These are phyloP conservation scores for Physcomitrium patens DNA, from an alignment of 225 moss, liverwort and hornwort species.

Conservation along the genomic window DNA sequence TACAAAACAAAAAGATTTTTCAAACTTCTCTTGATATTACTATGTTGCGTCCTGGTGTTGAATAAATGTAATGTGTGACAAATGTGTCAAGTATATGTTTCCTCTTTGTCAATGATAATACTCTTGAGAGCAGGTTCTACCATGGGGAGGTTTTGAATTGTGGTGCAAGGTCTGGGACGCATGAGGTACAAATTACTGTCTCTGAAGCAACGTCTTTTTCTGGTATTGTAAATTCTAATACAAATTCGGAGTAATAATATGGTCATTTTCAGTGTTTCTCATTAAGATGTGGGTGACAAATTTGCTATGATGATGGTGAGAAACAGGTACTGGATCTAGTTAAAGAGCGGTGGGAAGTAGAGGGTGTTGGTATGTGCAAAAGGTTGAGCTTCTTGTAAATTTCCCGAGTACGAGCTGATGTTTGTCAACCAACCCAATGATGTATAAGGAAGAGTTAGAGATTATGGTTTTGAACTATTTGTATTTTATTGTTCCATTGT, in stretches of 20 bases:
- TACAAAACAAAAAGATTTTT: neutral
- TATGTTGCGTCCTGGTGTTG: neutral
- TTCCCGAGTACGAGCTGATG: neutral
- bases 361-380: conserved; percentile 26
- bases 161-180: conserved; percentile 31
- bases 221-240: neutral
- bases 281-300: conserved; percentile 26
- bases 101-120: neutral
- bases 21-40: neutral
- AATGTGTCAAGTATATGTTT: neutral
- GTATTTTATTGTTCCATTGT: no score
- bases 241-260: neutral
- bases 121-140: conserved; percentile 35
- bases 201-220: neutral
- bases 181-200: conserved; percentile 40
- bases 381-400: conserved; percentile 29
- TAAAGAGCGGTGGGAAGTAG: conserved; percentile 52
- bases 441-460: neutral
- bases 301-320: conserved; percentile 49
- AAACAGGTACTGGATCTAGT: conserved; percentile 35
- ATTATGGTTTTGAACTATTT: conserved; percentile 2
- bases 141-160: conserved; percentile 40
- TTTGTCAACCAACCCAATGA: neutral
- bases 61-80: neutral
- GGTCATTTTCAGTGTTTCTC: neutral